Evolutionary conservation across 257 asterid genomes (phyloP).

Genomic region (Penstemon newberryi): DNA sequence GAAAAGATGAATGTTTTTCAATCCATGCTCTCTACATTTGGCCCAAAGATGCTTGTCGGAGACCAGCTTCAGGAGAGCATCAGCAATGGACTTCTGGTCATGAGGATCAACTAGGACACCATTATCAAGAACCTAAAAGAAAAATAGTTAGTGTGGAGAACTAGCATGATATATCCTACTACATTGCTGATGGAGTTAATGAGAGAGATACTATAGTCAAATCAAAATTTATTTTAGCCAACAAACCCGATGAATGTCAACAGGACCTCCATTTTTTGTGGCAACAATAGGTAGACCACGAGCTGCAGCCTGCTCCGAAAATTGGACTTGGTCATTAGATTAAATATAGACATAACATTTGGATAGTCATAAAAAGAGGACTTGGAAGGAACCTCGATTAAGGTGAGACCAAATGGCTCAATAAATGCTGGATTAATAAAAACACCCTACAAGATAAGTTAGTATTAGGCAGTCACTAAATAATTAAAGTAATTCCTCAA

Average conservation of each 20-base stretch:
- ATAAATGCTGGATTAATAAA: constrained; percentile 85
- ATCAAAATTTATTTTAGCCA: constrained; percentile 2
- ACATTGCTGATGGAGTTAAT: not conserved
- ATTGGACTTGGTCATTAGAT: constrained; percentile 16
- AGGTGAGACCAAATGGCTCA: constrained; percentile 86
- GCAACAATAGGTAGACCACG: constrained; percentile 86
- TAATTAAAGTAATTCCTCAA: constrained; percentile 9
- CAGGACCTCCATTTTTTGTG: constrained; percentile 86
- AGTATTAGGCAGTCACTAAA: constrained; percentile 23
- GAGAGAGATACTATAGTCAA: constrained; percentile 2
- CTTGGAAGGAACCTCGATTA: constrained; percentile 58
- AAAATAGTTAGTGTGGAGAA: constrained; percentile 26
- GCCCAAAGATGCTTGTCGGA: constrained; percentile 75
- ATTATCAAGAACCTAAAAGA: constrained; percentile 63
- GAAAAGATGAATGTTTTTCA: constrained; percentile 65
- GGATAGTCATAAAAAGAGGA: constrained; percentile 1
- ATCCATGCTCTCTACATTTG: constrained; percentile 58
- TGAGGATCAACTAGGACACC: constrained; percentile 75
- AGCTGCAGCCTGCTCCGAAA: constrained; percentile 70
- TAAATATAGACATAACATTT: not conserved
- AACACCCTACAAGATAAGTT: constrained; percentile 57
- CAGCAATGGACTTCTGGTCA: constrained; percentile 63
- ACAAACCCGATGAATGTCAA: constrained; percentile 77
- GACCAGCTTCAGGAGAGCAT: constrained; percentile 70
- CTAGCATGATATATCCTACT: constrained; percentile 1